Conservation (phyloP, 2,329 filamentous ascomycete genomes). For the Falciphora oryzae region DNA sequence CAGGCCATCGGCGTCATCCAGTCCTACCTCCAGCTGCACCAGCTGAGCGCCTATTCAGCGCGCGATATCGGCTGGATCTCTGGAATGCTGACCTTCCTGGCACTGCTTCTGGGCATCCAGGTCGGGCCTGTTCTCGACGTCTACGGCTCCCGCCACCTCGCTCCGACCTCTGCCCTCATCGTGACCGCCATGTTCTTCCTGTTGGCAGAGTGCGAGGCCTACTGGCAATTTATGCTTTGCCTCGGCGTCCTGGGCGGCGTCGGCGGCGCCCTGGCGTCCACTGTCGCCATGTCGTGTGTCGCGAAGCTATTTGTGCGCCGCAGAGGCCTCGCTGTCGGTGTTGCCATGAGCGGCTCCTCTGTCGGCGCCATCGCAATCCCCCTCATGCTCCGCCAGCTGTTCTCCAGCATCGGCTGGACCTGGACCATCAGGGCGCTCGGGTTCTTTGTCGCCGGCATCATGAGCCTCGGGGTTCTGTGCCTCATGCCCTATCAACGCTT, state of each 20-base stretch:
- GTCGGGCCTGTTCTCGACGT: slow-evolving; percentile 43
- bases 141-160: slow-evolving; percentile 36
- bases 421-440: slow-evolving; percentile 29
- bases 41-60: slow-evolving; percentile 34
- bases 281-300: slow-evolving; percentile 27
- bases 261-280: slow-evolving; percentile 32
- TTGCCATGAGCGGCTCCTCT: slow-evolving; percentile 19
- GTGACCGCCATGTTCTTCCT: slow-evolving; percentile 37
- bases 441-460: slow-evolving; percentile 22
- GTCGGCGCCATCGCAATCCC: slow-evolving; percentile 28
- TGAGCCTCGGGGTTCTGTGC: slow-evolving; percentile 26
- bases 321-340: slow-evolving; percentile 21
- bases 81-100: slow-evolving; percentile 38
- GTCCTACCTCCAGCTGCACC: slow-evolving; percentile 37
- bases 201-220: slow-evolving; percentile 38
- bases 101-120: slow-evolving; percentile 38
- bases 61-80: slow-evolving; percentile 45
- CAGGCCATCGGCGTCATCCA: slow-evolving; percentile 42
- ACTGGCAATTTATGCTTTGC: slow-evolving; percentile 43
- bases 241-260: slow-evolving; percentile 37
- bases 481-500: slow-evolving; percentile 27
- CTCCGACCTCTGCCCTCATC: slow-evolving; percentile 28
- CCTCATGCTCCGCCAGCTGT: slow-evolving; percentile 25
- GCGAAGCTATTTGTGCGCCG: slow-evolving; percentile 23
- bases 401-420: slow-evolving; percentile 25